Base-by-base conservation (phyloP, 2,329 filamentous ascomycete species). In the Pyricularia grisea region DNA sequence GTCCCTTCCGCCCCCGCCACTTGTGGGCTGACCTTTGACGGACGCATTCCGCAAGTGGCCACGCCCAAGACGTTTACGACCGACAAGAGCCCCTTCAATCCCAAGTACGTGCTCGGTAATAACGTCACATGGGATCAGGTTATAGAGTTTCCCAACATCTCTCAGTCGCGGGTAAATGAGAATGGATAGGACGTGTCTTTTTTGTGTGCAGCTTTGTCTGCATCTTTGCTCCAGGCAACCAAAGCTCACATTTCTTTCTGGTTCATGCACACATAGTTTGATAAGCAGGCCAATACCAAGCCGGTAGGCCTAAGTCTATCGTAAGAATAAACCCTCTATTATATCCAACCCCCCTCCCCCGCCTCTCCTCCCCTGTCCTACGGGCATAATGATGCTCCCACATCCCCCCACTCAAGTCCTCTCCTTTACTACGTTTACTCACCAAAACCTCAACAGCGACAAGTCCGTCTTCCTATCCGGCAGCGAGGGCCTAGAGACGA, bases 401-500 rank as follows among this genome's bases (percentile, higher is more conserved):
- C 63, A 2, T 0, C 23, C 27, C 25, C 63, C 63, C 31, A 9
- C 9, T 33, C 11, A 33, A 5, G n/a, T 30, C 28, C 28, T 4
- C 28, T 7, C 28, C 3, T 4, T 4, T 10, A 10, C 31, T 7
- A 9, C 11, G 2, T 10, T 33, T 10, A 33, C 33, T 36, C 33
- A 36, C 33, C 33, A 30, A 36, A 36, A 12, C 12, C 33, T 14
- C 33, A 36, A 17, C 63, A 65, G 63, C 23, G 63, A 65, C 63
- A 65, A 65, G 63, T 65, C 63, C 63, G 17, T 65, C 28, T 65
- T 65, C 63, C 63, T 65, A 3, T 65, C 63, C 6, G 63, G 63
- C 63, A 33, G 14, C 63, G 63, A 65, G 28, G 63, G 63, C 63
- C 28, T 65, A 20, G 63, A 65, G 63, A 65, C 63, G 28, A 28